Evolutionary conservation across 805 yeast genomes (phyloP), one percentile per base, ranked within the genome.

Genomic region (Komagataella mondaviorum): DNA sequence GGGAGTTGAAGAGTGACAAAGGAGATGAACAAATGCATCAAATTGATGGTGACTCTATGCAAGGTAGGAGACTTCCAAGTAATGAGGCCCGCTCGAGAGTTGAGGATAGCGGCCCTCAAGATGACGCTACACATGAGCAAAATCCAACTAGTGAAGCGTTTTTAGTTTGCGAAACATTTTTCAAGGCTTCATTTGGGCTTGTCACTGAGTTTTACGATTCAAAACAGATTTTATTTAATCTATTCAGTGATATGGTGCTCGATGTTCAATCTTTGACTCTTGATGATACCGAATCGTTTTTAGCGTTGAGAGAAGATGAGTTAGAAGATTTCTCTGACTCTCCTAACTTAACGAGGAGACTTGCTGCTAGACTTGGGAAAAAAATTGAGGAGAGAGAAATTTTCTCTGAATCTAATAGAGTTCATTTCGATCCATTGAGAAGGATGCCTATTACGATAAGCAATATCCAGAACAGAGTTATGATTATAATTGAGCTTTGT

Each of bases 221-320:
- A 48, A 89, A 88, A 58, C 96, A 88, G 61, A 73, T 76, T 6
- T 62, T 86, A 23, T 90, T 88, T 62, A 79, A 83, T 56, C 61
- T 73, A 3, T 69, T 82, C 36, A 69, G 80, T 3, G 73, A 74
- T 24, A 70, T 85, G 5, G 71, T 87, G 8, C 75, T 86, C 74
- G 78, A 81, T 48, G 73, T 85, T 0, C 95, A 87, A 60, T 71
- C 80, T 10, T 65, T 86, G 8, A 83, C 93, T 0, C 64, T 85
- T 8, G 78, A 75, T 24, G 95, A 86, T 60, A 88, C 93, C 0
- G 88, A 84, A 53, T 83, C 81, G 1, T 86, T 86, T 64, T 71
- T 73, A 49, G 77, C 84, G 0, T 70, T 84, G 66, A 73, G 73
- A 52, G 81, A 80, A 30, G 86, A 81, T 44, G 73, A 73, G 2